Conservation (phyloP, 306 rosid species). For the Luffa aegyptiaca region DNA sequence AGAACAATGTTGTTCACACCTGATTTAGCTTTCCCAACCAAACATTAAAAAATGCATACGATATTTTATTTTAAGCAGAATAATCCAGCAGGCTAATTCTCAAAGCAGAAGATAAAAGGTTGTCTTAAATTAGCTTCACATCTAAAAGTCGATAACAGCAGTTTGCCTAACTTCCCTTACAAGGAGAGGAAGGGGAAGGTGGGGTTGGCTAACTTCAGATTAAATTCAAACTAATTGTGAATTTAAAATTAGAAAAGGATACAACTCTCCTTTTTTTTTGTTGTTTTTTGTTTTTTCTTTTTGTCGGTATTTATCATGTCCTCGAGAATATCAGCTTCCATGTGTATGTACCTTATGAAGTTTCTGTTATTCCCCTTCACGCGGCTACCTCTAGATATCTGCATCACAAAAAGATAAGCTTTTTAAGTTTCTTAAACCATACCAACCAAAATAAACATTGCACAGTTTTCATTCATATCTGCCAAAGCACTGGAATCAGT, state of each 20-base stretch:
- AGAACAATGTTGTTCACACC: neutral
- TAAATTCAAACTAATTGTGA: neutral
- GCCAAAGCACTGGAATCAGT: neutral
- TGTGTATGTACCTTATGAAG: neutral
- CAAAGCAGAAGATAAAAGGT: neutral
- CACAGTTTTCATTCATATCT: neutral
- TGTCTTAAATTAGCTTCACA: constrained; percentile 4
- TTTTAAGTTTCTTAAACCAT: neutral
- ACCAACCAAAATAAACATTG: neutral
- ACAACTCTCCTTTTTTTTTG: neutral
- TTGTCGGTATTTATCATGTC: neutral
- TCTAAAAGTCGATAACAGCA: constrained; percentile 1
- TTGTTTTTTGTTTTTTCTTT: neutral
- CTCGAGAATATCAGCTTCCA: neutral
- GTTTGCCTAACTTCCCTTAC: neutral
- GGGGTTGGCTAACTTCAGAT: neutral
- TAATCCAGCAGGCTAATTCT: neutral
- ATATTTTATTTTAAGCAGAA: neutral
- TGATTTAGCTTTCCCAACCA: neutral
- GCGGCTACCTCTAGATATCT: constrained; percentile 13
- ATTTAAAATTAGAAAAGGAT: constrained; percentile 1
- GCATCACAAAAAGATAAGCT: neutral
- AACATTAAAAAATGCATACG: neutral
- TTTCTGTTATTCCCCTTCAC: neutral
- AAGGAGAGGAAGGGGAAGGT: neutral